These are phyloP conservation scores for Carallia brachiata DNA, from an alignment of 345 rosid genomes.

Conservation along the genomic window DNA sequence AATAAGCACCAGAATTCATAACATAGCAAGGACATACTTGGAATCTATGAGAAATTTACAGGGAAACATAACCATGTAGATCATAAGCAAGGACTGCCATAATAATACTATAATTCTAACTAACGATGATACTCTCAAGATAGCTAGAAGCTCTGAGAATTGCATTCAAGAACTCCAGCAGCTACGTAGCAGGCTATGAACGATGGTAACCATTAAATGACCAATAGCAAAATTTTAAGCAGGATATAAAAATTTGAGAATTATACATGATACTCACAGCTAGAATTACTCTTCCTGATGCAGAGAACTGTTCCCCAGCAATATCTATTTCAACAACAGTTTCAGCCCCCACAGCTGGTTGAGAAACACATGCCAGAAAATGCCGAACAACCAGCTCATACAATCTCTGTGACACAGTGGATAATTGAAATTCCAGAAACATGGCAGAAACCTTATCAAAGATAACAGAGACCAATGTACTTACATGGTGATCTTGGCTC, in stretches of 20 bases:
- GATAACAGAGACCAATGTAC: constrained; percentile 18
- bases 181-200: not conserved
- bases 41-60: no score
- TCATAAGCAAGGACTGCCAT: no score
- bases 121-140: not conserved
- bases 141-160: not conserved
- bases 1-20: no score
- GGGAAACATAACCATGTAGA: no score
- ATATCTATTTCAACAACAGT: constrained; percentile 92
- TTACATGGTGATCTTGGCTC: constrained; percentile 89
- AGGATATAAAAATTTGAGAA: constrained; percentile 4
- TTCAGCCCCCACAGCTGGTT: constrained; percentile 96
- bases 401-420: constrained; percentile 53
- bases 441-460: not conserved
- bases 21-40: no score
- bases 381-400: constrained; percentile 97
- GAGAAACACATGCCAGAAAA: constrained; percentile 94
- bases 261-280: constrained; percentile 55
- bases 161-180: not conserved
- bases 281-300: constrained; percentile 85
- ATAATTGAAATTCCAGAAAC: constrained; percentile 9
- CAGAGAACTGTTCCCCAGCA: constrained; percentile 83
- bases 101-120: no score
- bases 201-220: not conserved
- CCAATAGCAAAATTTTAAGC: not conserved